Percentiles rank a stretch among this genome's conserved stretches.
Conservation (phyloP, 805 yeast species). For the Sugiyamaella valdiviana region DNA sequence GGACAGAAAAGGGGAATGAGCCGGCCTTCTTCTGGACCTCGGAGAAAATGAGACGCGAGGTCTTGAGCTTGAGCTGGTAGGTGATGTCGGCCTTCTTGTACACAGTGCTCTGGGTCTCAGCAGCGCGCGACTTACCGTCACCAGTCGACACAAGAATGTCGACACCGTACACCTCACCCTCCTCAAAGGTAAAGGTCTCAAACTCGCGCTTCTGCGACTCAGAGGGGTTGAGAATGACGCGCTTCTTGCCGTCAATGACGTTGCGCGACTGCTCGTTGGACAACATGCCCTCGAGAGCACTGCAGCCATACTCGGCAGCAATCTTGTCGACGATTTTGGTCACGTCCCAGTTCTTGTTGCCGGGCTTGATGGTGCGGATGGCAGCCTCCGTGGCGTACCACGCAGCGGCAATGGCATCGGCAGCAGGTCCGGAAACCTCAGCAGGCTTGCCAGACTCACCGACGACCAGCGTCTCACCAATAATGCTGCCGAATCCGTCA, state of each 20-base stretch:
- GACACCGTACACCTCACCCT: slow-evolving; percentile 70
- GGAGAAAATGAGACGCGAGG: slow-evolving; percentile 59
- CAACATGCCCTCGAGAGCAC: slow-evolving; percentile 71
- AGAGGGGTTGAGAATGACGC: slow-evolving; percentile 67
- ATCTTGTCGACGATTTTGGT: slow-evolving; percentile 59
- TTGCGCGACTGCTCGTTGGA: slow-evolving; percentile 64
- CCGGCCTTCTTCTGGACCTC: slow-evolving; percentile 63
- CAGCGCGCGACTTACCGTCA: slow-evolving; percentile 59
- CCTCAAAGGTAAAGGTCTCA: slow-evolving; percentile 60
- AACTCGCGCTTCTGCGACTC: slow-evolving; percentile 59
- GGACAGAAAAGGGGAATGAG: slow-evolving; percentile 63
- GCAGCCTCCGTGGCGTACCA: slow-evolving; percentile 79
- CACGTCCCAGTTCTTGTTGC: slow-evolving; percentile 68
- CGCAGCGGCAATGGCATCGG: slow-evolving; percentile 66
- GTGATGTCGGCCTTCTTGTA: slow-evolving; percentile 65
- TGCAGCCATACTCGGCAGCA: slow-evolving; percentile 51
- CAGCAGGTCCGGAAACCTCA: slow-evolving; percentile 47
- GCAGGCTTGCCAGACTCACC: slow-evolving; percentile 38
- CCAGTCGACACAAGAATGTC: slow-evolving; percentile 64
- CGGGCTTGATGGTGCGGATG: slow-evolving; percentile 56
- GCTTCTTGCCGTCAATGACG: slow-evolving; percentile 67
- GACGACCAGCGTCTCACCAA: slow-evolving; percentile 62
- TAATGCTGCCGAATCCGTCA: slow-evolving; percentile 66
- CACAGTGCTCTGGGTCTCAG: slow-evolving; percentile 58
- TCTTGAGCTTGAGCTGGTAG: slow-evolving; percentile 63